Conservation (phyloP, 805 yeast genomes). For the Saturnispora ahearnii region DNA sequence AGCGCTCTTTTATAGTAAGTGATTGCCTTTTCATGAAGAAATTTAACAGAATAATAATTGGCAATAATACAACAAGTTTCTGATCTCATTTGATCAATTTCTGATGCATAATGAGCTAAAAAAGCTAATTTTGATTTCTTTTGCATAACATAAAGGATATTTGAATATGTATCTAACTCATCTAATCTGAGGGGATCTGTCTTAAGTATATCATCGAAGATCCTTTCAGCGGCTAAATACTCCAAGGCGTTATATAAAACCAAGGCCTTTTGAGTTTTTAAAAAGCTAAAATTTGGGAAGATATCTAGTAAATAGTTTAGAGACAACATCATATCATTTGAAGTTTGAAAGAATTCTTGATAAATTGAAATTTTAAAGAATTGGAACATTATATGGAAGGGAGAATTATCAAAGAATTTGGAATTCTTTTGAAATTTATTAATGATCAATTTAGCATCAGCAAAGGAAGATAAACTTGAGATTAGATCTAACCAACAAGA, state of each 20-base stretch:
- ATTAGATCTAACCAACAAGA: slow-evolving; percentile 82
- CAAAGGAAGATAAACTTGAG: slow-evolving; percentile 49
- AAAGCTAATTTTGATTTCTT: slow-evolving; percentile 75
- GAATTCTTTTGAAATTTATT: slow-evolving; percentile 32
- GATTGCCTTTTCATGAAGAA: slow-evolving; percentile 92
- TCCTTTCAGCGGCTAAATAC: slow-evolving; percentile 65
- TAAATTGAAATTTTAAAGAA: slow-evolving; percentile 58
- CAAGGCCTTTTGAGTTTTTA: slow-evolving; percentile 76
- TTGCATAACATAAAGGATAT: slow-evolving; percentile 89
- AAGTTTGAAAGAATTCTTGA: slow-evolving; percentile 74
- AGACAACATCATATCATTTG: slow-evolving; percentile 40
- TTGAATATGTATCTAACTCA: slow-evolving; percentile 89
- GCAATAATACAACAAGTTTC: slow-evolving; percentile 94
- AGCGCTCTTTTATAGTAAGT: slow-evolving; percentile 88
- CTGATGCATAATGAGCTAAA: slow-evolving; percentile 76
- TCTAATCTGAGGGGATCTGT: slow-evolving; percentile 82
- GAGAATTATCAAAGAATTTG: slow-evolving; percentile 23
- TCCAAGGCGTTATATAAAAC: slow-evolving; percentile 79
- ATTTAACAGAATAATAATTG: slow-evolving; percentile 82
- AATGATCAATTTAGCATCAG: slow-evolving; percentile 43
- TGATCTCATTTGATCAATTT: slow-evolving; percentile 78
- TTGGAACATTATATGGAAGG: slow-evolving; percentile 25
- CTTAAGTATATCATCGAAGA: slow-evolving; percentile 66
- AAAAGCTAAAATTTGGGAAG: slow-evolving; percentile 66
- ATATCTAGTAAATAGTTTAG: slow-evolving; percentile 40